Evolutionary conservation across 192 early-diverging fungal species (phyloP), one percentile per base, ranked within the genome.

Genomic region (Blastocladiella britannica): DNA sequence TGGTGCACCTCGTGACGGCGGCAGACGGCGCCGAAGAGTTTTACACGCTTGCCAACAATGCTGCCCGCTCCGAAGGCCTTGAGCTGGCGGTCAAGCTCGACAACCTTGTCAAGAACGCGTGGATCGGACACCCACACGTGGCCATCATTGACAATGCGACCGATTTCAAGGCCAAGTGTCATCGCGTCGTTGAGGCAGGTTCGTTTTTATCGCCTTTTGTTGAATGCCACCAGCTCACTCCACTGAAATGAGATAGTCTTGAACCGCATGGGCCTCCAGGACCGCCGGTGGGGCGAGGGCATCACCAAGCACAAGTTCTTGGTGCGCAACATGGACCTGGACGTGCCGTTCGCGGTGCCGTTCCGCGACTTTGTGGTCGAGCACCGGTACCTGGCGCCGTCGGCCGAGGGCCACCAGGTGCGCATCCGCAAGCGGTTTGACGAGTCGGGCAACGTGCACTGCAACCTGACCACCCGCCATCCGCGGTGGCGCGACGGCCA

Each of bases 301-400:
- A 63, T 72, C n/a, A 70, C 55, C 15, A 69, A 66, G 55, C 62
- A 71, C 37, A 72, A 72, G 54, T 72, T 69, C 58, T 26, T 72
- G 53, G 67, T 72, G 26, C 53, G 63, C 24, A 65, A 67, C 57
- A 68, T 65, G 30, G 28, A 22, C 26, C 29, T 55, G 47, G 30
- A 29, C 2, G 51, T 28, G n/a, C 37, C 43, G 22, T 72, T 72
- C 54, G 64, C 67, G 31, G 67, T 72, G 3, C 55, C 51, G 1
- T 66, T 55, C 58, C 61, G 70, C n/a, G 65, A 67, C 25, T 72
- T 72, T 28, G 18, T 61, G 9, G 70, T 72, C 27, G 70, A 72
- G 25, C 70, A 71, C 30, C 52, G 60, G 2, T 71, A 71, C 55
- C 51, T 69, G 25, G 60, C 67, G 5, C 64, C 66, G 24, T 51